Percentiles rank a stretch among this genome's conserved stretches.
phyloP scores from a whole-genome alignment of 2,329 filamentous ascomycete species.

The Tolypocladium tundrense region DNA sequence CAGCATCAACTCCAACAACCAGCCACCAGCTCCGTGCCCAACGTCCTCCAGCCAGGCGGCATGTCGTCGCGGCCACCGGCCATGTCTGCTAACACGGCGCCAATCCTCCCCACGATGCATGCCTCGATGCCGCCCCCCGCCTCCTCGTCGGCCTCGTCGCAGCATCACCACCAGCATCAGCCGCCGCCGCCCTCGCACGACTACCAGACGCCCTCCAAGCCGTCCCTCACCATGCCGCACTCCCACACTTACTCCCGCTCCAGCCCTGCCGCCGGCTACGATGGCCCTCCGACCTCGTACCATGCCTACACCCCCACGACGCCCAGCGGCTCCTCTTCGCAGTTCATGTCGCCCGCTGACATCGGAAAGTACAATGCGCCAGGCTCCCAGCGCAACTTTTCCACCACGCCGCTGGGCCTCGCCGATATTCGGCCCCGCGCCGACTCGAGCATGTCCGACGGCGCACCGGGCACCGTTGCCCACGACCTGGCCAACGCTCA shows the following conservation, averaged over 20 bases:
- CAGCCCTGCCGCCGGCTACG: constrained; percentile 59
- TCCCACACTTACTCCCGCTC: constrained; percentile 75
- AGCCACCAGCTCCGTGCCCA: constrained; percentile 37
- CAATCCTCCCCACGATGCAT: constrained; percentile 37
- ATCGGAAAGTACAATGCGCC: constrained; percentile 43
- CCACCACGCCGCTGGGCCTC: constrained; percentile 82
- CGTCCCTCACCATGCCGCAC: constrained; percentile 56
- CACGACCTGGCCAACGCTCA: constrained; percentile 58
- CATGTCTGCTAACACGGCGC: constrained; percentile 33
- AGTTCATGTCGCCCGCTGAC: constrained; percentile 53
- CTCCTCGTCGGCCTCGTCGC: constrained; percentile 10
- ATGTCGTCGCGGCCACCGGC: constrained; percentile 21
- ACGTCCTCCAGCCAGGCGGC: constrained; percentile 48
- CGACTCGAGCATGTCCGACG: constrained; percentile 71
- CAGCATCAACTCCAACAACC: constrained; percentile 16
- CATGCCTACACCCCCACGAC: constrained; percentile 53
- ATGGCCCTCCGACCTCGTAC: constrained; percentile 41
- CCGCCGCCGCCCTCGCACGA: constrained; percentile 37
- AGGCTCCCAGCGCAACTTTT: constrained; percentile 51
- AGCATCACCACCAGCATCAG: constrained; percentile 9
- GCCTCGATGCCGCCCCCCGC: constrained; percentile 24
- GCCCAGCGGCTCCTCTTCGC: constrained; percentile 48
- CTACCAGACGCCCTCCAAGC: constrained; percentile 53
- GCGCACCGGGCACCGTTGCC: constrained; percentile 47
- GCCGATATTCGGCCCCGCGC: constrained; percentile 84